Evolutionary conservation across 2,329 filamentous ascomycete genomes (phyloP).

Genomic region (Exophiala xenobiotica): DNA sequence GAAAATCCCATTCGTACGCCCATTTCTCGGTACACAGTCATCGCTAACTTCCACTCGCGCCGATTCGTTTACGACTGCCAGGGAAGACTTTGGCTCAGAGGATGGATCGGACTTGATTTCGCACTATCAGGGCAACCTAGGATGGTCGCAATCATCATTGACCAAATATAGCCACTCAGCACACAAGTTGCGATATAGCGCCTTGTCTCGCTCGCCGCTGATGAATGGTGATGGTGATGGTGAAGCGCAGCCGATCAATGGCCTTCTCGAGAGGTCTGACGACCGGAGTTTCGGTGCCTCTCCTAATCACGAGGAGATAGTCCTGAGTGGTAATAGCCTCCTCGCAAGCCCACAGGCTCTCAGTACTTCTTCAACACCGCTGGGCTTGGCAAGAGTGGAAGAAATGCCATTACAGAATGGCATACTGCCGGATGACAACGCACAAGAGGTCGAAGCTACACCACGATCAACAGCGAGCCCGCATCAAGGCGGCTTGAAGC

Average conservation of each 20-base stretch:
- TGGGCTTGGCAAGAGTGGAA: background rate
- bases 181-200: constrained; percentile 15
- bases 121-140: constrained; percentile 18
- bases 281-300: background rate
- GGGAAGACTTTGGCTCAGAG: constrained; percentile 63
- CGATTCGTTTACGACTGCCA: constrained; percentile 71
- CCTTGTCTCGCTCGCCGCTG: constrained; percentile 18
- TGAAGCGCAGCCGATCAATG: background rate
- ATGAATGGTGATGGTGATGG: constrained; percentile 11
- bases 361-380: background rate
- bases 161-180: constrained; percentile 4
- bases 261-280: constrained; percentile 21
- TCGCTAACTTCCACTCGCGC: constrained; percentile 61
- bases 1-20: constrained; percentile 38
- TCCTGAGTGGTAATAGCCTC: no score
- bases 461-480: background rate
- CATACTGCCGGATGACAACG: background rate
- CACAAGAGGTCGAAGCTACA: background rate
- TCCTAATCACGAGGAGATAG: no score
- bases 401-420: background rate
- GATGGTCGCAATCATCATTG: constrained; percentile 9
- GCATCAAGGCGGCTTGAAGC: constrained; percentile 9
- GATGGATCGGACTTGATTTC: constrained; percentile 51
- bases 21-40: constrained; percentile 55
- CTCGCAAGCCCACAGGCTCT: constrained; percentile 2